Conservation (phyloP, 2,329 filamentous ascomycete species). For the Chrysoporthe deuterocubensis region DNA sequence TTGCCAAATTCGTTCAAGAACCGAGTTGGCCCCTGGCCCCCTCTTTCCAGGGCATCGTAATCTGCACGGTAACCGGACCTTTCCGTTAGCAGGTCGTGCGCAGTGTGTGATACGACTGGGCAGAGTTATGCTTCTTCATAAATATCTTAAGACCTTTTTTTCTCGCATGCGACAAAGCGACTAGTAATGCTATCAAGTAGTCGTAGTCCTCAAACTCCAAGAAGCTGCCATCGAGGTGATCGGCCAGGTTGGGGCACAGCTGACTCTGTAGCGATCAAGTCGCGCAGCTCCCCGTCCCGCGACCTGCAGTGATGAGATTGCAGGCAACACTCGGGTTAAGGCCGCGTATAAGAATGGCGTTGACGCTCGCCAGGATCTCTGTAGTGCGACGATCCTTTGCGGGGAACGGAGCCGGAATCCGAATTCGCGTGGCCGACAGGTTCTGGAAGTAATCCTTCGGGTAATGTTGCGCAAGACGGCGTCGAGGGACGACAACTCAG, state of each 20-base stretch:
- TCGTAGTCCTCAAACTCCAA: neutral
- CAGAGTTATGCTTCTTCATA: neutral
- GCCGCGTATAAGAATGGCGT: neutral
- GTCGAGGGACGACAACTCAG: neutral
- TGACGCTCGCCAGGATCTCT: conserved; percentile 9
- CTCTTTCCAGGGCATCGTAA: neutral
- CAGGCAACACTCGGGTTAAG: neutral
- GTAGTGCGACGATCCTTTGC: conserved; percentile 5
- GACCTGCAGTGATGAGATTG: neutral
- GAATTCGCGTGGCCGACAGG: neutral
- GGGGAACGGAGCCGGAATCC: neutral
- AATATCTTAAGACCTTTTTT: neutral
- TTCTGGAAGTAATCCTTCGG: conserved; percentile 11
- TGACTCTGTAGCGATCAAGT: neutral
- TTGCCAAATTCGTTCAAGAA: neutral
- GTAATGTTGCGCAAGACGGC: neutral
- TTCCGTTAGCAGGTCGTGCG: neutral
- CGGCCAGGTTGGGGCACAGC: neutral
- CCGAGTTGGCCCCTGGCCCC: neutral
- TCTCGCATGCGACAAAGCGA: neutral
- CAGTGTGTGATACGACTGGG: neutral
- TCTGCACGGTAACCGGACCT: neutral
- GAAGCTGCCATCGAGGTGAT: neutral
- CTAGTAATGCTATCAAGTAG: neutral
- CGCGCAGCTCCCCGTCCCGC: neutral